Evolutionary conservation across 2,329 filamentous ascomycete genomes (phyloP).

Genomic region (Botryosphaeria agaves): DNA sequence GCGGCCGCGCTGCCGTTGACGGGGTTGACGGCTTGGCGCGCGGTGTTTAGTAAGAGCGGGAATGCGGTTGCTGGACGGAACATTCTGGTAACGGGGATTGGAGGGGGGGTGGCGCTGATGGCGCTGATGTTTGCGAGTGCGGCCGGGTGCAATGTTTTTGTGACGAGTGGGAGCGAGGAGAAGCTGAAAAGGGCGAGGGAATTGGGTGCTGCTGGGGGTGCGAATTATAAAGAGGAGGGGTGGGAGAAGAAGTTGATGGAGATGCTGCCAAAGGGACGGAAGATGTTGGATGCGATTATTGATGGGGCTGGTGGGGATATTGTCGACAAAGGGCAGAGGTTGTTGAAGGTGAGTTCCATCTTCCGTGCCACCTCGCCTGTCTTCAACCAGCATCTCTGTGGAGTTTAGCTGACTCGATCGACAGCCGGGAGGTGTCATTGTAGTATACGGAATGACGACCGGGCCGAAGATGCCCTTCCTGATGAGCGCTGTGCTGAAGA

Average conservation of each 20-base stretch:
- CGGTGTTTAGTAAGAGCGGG: constrained; percentile 60
- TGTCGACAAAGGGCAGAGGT: constrained; percentile 44
- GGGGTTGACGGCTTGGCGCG: constrained; percentile 77
- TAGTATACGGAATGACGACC: constrained; percentile 82
- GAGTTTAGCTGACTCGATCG: constrained; percentile 3
- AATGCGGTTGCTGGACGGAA: constrained; percentile 49
- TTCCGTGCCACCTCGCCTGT: too few species aligned
- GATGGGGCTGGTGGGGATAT: constrained; percentile 85
- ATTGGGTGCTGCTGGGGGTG: constrained; percentile 67
- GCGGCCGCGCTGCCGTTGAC: constrained; percentile 73
- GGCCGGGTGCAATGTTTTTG: constrained; percentile 59
- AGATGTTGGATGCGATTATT: constrained; percentile 65
- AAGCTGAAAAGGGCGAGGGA: constrained; percentile 58
- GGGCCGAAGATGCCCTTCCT: constrained; percentile 70
- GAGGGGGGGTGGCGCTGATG: constrained; percentile 77
- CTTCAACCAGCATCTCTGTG: background rate
- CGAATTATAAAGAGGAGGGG: constrained; percentile 56
- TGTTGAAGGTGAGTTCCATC: constrained; percentile 44
- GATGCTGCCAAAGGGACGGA: constrained; percentile 45
- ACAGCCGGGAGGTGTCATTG: constrained; percentile 60
- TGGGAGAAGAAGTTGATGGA: constrained; percentile 64
- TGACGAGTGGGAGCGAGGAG: constrained; percentile 55
- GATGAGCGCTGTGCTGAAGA: constrained; percentile 71
- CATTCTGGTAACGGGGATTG: constrained; percentile 77
- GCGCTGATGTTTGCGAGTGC: constrained; percentile 64